Percentiles rank a stretch among this genome's conserved stretches.
phyloP scores from a whole-genome alignment of 331 rosid genomes.

The Quercus phellos region DNA sequence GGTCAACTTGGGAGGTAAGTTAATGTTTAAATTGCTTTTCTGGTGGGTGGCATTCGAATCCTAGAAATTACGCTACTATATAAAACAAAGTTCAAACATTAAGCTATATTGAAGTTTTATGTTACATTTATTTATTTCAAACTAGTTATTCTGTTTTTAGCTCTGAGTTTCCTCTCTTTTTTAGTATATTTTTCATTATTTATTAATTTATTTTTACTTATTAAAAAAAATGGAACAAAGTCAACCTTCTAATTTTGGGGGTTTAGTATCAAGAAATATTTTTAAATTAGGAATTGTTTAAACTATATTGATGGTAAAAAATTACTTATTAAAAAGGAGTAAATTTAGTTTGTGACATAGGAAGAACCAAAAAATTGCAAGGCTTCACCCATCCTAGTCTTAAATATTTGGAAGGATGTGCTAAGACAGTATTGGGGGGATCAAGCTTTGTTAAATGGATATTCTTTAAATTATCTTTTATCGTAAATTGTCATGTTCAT shows the following conservation, averaged over 20 bases:
- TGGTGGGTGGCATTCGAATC: background rate
- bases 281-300: background rate
- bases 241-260: background rate
- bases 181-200: too few relatives aligned
- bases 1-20: slow-evolving; percentile 88
- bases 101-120: too few relatives aligned
- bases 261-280: background rate
- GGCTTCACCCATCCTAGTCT: background rate
- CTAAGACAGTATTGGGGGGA: background rate
- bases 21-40: slow-evolving; percentile 3
- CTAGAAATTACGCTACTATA: background rate
- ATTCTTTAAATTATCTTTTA: background rate
- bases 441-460: background rate
- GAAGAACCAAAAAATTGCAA: background rate
- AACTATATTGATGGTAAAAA: background rate
- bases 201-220: too few relatives aligned
- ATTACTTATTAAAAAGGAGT: background rate
- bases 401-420: background rate
- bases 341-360: background rate
- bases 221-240: too few relatives aligned
- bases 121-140: too few relatives aligned
- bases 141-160: too few relatives aligned
- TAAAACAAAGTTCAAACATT: background rate
- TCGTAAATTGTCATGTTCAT: background rate
- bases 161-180: too few relatives aligned